Conservation (phyloP, 495 filamentous ascomycete species). For the Neurospora sp. region DNA sequence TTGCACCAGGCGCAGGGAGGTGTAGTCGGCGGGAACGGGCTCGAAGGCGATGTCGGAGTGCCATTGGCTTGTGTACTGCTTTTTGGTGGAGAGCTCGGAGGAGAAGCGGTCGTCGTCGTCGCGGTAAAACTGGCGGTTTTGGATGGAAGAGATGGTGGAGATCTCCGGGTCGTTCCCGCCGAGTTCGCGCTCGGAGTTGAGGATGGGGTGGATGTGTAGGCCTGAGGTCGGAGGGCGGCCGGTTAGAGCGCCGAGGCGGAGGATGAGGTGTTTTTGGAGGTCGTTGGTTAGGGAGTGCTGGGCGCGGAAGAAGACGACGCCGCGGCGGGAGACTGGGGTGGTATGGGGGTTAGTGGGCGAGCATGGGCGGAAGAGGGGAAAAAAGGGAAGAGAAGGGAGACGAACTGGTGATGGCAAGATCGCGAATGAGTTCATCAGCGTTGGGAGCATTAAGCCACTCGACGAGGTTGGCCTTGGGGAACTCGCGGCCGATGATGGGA, state of each 20-base stretch:
- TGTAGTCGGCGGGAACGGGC: constrained; percentile 54
- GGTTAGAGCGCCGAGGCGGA: constrained; percentile 51
- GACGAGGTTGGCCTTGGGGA: constrained; percentile 46
- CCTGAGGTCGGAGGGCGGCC: constrained; percentile 52
- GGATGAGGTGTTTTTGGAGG: constrained; percentile 49
- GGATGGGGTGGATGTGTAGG: constrained; percentile 62
- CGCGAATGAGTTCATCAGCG: constrained; percentile 54
- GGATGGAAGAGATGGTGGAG: constrained; percentile 54
- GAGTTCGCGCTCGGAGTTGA: constrained; percentile 48
- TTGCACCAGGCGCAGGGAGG: constrained; percentile 45
- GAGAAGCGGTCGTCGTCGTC: too few species aligned
- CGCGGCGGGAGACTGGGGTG: constrained; percentile 59
- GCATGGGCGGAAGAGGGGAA: too few species aligned
- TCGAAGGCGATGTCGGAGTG: constrained; percentile 62
- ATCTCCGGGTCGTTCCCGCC: constrained; percentile 60
- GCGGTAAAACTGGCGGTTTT: constrained; percentile 46
- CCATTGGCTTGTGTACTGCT: constrained; percentile 39
- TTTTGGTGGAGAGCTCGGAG: too few species aligned
- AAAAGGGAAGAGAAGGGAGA: background rate
- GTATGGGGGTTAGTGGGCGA: background rate
- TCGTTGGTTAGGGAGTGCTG: constrained; percentile 46
- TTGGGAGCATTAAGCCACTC: constrained; percentile 56
- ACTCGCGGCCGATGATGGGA: constrained; percentile 61
- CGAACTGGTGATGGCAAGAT: constrained; percentile 61
- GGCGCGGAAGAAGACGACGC: constrained; percentile 70